phyloP scores from a whole-genome alignment of 495 filamentous ascomycete genomes.

The Sordaria brevicollis region DNA sequence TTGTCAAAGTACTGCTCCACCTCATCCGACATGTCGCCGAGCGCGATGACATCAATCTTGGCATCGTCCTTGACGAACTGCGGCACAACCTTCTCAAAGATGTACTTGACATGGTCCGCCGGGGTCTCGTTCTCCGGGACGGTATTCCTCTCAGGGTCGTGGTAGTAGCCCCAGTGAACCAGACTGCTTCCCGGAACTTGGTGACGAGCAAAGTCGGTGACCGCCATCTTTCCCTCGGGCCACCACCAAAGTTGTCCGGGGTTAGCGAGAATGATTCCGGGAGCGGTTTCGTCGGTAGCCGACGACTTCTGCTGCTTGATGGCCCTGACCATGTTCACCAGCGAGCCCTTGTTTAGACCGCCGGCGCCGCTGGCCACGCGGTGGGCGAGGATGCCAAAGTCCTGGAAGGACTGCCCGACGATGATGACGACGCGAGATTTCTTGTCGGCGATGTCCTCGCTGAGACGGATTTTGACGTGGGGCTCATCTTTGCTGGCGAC shows the following conservation, averaged over 20 bases:
- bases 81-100: constrained; percentile 53
- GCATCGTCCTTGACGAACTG: constrained; percentile 32
- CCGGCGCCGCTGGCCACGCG: constrained; percentile 46
- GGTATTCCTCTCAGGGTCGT: constrained; percentile 38
- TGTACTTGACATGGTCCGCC: constrained; percentile 46
- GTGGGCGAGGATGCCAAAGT: constrained; percentile 65
- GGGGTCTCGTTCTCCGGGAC: constrained; percentile 43
- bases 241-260: constrained; percentile 62
- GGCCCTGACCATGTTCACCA: constrained; percentile 47
- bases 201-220: constrained; percentile 45
- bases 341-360: constrained; percentile 56
- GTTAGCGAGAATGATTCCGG: constrained; percentile 60
- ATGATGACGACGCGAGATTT: constrained; percentile 57
- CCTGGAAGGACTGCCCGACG: constrained; percentile 58
- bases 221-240: constrained; percentile 40
- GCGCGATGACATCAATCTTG: constrained; percentile 54
- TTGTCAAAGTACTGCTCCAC: constrained; percentile 46
- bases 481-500: constrained; percentile 32
- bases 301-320: constrained; percentile 30
- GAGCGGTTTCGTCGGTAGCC: constrained; percentile 16
- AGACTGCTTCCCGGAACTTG: constrained; percentile 44
- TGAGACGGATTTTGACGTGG: constrained; percentile 59
- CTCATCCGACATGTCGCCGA: constrained; percentile 45
- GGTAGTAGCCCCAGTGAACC: constrained; percentile 32
- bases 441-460: constrained; percentile 42